Base-by-base conservation (phyloP, 208 protist species). In the Leishmania braziliensis region DNA sequence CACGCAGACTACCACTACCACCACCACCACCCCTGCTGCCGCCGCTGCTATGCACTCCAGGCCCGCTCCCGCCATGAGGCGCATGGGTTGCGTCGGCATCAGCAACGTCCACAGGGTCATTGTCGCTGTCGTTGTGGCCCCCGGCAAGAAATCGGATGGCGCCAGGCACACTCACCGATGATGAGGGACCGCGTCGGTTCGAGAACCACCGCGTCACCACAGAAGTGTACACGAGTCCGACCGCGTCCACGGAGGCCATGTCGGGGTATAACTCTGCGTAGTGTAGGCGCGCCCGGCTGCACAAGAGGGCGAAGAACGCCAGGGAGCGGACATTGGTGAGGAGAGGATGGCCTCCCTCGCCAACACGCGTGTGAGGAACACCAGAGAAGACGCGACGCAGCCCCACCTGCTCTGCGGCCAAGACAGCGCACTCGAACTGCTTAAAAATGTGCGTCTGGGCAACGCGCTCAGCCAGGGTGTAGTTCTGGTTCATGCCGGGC, bases 191-290 rank as follows among this genome's bases (percentile, higher is more conserved):
- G 8, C 48, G 62, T 2, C 70, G 69, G 72, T 82, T 23, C 5
- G 76, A 16, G 72, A 85, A 85, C 62, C 82, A 82, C 26, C 65
- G 77, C 77, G 58, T 70, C 16, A 85, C 77, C 43, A 82, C 29
- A 29, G 72, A 18, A 14, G 50, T 39, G 84, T 84, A 79, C 29
- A 84, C 62, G 62, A 36, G 60, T 8, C 83, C 83, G 0, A 78
- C 68, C 10, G 77, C 83, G 73, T 83, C 79, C 2, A 85, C 3
- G 20, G 51, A 50, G 39, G 81, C 56, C 26, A 90, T 29, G 50
- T 94, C 90, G 16, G 58, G 50, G 69, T 90, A 96, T 20, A 94
- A 77, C 33, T 94, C 89, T 29, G 87, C 83, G 63, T 86, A 94
- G 53, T 82, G 77, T 20, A 85, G 73, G 0, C 77, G 77, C 9